A percentile compares a stretch with the other conserved stretches of the same genome.
These are phyloP conservation scores for Solanum infundibuliforme DNA, from an alignment of 257 asterid species.

Conservation along the genomic window DNA sequence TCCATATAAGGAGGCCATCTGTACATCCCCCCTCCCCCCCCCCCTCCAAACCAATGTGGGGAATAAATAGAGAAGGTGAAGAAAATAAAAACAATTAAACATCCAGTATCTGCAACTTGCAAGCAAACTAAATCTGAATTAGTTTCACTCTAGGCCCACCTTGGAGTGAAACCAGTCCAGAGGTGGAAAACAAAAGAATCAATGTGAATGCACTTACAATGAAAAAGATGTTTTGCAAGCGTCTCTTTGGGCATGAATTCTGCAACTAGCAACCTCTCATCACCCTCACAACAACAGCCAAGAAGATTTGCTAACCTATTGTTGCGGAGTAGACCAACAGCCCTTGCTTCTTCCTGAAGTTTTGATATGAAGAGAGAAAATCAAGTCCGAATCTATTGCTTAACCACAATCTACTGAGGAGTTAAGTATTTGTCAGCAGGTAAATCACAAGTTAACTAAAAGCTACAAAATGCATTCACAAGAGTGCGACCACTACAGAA, in stretches of 20 bases:
- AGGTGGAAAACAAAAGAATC: background rate
- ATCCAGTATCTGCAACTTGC: background rate
- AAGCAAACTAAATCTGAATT: background rate
- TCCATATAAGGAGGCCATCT: no score
- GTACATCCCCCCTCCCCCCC: no score
- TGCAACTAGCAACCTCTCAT: constrained; percentile 83
- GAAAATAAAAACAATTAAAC: background rate
- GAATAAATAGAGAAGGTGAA: background rate
- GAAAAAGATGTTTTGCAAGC: constrained; percentile 88
- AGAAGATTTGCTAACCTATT: constrained; percentile 66
- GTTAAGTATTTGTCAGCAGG: background rate
- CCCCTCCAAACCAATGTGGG: no score
- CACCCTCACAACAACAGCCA: constrained; percentile 94
- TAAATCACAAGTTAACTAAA: background rate
- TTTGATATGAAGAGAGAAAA: background rate
- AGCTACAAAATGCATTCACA: background rate
- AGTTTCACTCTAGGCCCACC: background rate
- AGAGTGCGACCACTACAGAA: background rate
- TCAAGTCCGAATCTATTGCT: background rate
- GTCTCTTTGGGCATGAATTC: constrained; percentile 94
- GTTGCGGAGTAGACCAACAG: constrained; percentile 84
- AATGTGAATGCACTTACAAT: constrained; percentile 42
- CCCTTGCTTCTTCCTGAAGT: constrained; percentile 79
- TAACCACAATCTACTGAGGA: background rate
- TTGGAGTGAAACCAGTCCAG: background rate